Evolutionary conservation across 495 filamentous ascomycete genomes (phyloP).

Genomic region (Talaromyces adpressus): DNA sequence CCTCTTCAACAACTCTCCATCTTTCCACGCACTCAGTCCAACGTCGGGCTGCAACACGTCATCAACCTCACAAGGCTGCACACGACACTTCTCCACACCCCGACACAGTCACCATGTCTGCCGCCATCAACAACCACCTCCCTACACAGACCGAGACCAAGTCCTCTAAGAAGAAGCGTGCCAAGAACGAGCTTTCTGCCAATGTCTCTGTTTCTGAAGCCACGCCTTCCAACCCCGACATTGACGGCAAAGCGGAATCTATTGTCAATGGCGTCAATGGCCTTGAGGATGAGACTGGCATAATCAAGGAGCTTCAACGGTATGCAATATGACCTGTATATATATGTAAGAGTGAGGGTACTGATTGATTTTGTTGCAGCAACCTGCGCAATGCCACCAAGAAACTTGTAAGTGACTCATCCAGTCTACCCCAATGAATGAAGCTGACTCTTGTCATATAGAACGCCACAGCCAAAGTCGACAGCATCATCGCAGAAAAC

Average conservation of each 20-base stretch:
- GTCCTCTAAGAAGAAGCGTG: slow-evolving; percentile 37
- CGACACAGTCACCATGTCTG: slow-evolving; percentile 26
- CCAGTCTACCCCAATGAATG: not conserved
- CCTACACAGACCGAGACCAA: slow-evolving; percentile 24
- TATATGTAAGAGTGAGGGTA: not conserved
- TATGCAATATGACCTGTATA: slow-evolving; percentile 32
- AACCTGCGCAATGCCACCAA: slow-evolving; percentile 80
- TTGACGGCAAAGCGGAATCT: slow-evolving; percentile 20
- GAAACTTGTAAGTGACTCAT: slow-evolving; percentile 63
- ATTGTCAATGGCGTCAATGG: slow-evolving; percentile 45
- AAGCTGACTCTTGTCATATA: slow-evolving; percentile 24
- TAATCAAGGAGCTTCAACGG: slow-evolving; percentile 84
- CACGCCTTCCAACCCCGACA: slow-evolving; percentile 13
- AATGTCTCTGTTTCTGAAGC: slow-evolving; percentile 11
- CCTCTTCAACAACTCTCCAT: not conserved
- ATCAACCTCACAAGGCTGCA: not conserved
- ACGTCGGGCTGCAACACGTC: not conserved
- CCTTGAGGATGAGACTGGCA: slow-evolving; percentile 50
- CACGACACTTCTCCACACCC: not conserved
- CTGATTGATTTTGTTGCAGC: slow-evolving; percentile 35
- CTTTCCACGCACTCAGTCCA: not conserved
- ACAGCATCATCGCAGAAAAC: slow-evolving; percentile 70
- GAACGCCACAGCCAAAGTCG: slow-evolving; percentile 73
- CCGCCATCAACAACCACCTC: slow-evolving; percentile 22
- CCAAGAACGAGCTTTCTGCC: slow-evolving; percentile 20